Evolutionary conservation across 768 basidiomycete genomes (phyloP).

Genomic region (Tricholoma furcatifolium): DNA sequence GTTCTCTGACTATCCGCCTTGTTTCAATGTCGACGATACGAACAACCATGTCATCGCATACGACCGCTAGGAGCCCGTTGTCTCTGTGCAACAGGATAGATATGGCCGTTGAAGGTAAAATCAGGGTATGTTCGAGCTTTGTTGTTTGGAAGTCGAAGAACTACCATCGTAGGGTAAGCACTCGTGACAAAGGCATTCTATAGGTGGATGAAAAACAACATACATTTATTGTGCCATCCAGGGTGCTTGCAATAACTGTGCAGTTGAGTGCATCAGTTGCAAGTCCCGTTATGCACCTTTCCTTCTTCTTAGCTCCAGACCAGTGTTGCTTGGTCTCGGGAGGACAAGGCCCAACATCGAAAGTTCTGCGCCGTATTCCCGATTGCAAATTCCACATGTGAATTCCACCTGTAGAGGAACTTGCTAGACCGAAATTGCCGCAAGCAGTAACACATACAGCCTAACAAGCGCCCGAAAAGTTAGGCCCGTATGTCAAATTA

Average conservation of each 20-base stretch:
- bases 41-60: conserved; percentile 85
- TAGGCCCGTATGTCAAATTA: neutral
- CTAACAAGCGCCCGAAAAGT: conserved; percentile 31
- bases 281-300: conserved; percentile 74
- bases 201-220: conserved; percentile 27
- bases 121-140: conserved; percentile 63
- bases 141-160: conserved; percentile 97
- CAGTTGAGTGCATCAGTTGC: conserved; percentile 85
- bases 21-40: conserved; percentile 94
- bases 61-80: conserved; percentile 76
- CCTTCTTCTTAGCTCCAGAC: conserved; percentile 37
- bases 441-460: conserved; percentile 90
- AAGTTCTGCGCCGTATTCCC: conserved; percentile 80
- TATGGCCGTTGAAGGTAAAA: conserved; percentile 65
- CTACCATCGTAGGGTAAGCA: conserved; percentile 37
- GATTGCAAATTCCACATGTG: conserved; percentile 98
- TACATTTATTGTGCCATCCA: conserved; percentile 89
- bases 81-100: conserved; percentile 80
- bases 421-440: conserved; percentile 91
- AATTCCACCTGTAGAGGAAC: conserved; percentile 78
- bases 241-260: conserved; percentile 76
- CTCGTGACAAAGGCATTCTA: neutral
- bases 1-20: conserved; percentile 78
- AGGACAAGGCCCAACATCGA: conserved; percentile 65
- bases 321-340: conserved; percentile 47